These are phyloP conservation scores for Trichophyton mentagrophytes DNA, from an alignment of 2,329 filamentous ascomycete species.

Conservation along the genomic window DNA sequence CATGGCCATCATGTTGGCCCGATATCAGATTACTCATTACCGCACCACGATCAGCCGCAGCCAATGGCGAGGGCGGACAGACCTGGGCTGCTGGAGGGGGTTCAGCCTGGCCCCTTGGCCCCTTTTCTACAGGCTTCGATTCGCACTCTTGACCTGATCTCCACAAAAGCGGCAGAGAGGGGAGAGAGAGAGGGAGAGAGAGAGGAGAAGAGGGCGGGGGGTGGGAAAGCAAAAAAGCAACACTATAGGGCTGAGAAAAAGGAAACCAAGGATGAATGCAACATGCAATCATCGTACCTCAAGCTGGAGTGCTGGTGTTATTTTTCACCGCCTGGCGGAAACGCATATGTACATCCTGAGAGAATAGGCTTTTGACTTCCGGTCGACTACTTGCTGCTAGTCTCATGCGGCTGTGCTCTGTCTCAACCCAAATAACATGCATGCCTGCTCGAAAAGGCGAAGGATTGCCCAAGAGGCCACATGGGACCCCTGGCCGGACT, in stretches of 20 bases:
- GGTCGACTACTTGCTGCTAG: neutral
- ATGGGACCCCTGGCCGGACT: neutral
- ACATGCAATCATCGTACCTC: neutral
- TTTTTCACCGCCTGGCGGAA: neutral
- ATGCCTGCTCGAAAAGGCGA: neutral
- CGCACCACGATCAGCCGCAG: neutral
- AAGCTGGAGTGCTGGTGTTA: neutral
- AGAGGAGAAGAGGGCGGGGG: neutral
- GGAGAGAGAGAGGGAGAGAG: neutral
- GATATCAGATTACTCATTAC: neutral
- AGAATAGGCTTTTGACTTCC: neutral
- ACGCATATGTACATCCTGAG: neutral
- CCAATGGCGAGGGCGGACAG: neutral
- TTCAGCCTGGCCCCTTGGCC: neutral
- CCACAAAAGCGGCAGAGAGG: neutral
- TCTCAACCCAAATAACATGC: neutral
- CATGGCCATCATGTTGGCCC: neutral
- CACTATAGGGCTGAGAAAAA: conserved; percentile 1
- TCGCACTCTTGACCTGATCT: neutral
- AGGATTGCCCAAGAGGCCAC: conserved; percentile 3
- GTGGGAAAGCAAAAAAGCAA: neutral
- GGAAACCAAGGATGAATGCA: neutral
- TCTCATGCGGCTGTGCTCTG: conserved; percentile 2
- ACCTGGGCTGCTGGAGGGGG: neutral
- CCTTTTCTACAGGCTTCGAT: neutral